These are phyloP conservation scores for Arxiozyma slooffiae DNA, from an alignment of 1,139 yeast species.

Conservation along the genomic window DNA sequence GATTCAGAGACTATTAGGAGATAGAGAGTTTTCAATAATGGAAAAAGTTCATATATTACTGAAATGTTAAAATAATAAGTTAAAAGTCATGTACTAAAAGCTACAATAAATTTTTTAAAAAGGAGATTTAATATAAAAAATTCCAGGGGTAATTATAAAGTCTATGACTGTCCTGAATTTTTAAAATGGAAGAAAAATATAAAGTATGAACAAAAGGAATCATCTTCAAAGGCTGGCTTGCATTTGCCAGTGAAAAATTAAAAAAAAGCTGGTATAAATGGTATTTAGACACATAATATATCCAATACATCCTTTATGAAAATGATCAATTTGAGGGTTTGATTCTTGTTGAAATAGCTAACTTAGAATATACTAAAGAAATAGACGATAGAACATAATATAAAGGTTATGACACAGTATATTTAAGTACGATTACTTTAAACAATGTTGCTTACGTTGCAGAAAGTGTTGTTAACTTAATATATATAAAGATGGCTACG, in stretches of 20 bases:
- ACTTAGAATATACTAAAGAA: neutral
- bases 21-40: neutral
- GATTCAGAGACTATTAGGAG: neutral
- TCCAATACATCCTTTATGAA: neutral
- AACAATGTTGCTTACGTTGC: neutral
- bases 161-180: neutral
- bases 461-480: neutral
- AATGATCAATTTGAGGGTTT: neutral
- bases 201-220: no score
- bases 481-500: conserved; percentile 1
- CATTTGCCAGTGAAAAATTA: neutral
- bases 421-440: neutral
- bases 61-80: neutral
- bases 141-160: neutral
- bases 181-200: no score
- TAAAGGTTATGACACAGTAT: neutral
- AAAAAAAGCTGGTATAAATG: neutral
- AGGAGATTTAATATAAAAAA: no score
- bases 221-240: neutral
- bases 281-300: neutral
- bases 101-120: no score
- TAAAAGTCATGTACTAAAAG: neutral
- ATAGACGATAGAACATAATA: neutral
- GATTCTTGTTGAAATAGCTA: neutral
- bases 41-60: neutral